Evolutionary conservation across 2,329 filamentous ascomycete genomes (phyloP).

Genomic region (Aspergillus hortae): DNA sequence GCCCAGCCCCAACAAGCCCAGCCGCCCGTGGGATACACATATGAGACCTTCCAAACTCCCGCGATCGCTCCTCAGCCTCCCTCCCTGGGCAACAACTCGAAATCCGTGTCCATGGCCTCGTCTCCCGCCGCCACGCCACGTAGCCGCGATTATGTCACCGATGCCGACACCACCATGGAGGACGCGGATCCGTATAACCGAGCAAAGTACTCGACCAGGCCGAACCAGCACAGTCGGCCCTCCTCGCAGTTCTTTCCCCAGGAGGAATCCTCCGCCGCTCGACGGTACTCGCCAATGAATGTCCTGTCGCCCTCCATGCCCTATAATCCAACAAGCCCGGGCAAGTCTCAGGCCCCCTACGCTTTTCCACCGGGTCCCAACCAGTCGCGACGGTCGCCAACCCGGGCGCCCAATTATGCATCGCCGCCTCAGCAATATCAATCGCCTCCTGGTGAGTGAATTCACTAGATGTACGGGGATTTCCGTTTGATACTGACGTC

Average conservation of each 20-base stretch:
- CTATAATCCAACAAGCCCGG: constrained; percentile 64
- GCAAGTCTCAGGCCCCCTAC: constrained; percentile 50
- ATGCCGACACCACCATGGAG: constrained; percentile 80
- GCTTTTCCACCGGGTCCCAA: constrained; percentile 51
- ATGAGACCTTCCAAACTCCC: constrained; percentile 61
- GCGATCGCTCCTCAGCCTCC: constrained; percentile 30
- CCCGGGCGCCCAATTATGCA: constrained; percentile 58
- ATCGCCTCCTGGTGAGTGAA: constrained; percentile 53
- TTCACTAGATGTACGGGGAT: background rate
- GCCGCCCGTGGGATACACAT: constrained; percentile 60
- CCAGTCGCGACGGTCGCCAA: constrained; percentile 72
- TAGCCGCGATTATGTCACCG: constrained; percentile 62
- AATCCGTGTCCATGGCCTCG: constrained; percentile 53
- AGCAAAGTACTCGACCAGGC: constrained; percentile 80
- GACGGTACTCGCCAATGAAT: constrained; percentile 96
- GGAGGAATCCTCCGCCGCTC: constrained; percentile 76
- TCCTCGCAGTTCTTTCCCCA: constrained; percentile 70
- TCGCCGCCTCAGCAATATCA: constrained; percentile 58
- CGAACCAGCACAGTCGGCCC: constrained; percentile 66
- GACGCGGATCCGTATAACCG: constrained; percentile 82
- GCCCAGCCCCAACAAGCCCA: constrained; percentile 45
- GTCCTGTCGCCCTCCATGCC: constrained; percentile 74
- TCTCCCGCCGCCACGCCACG: constrained; percentile 59
- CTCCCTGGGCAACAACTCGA: constrained; percentile 39
- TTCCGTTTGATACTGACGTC: constrained; percentile 2